Percentiles rank a stretch among this genome's conserved stretches.
Evolutionary conservation across 768 basidiomycete species (phyloP).

Genomic region (Lyophyllum shimeji): DNA sequence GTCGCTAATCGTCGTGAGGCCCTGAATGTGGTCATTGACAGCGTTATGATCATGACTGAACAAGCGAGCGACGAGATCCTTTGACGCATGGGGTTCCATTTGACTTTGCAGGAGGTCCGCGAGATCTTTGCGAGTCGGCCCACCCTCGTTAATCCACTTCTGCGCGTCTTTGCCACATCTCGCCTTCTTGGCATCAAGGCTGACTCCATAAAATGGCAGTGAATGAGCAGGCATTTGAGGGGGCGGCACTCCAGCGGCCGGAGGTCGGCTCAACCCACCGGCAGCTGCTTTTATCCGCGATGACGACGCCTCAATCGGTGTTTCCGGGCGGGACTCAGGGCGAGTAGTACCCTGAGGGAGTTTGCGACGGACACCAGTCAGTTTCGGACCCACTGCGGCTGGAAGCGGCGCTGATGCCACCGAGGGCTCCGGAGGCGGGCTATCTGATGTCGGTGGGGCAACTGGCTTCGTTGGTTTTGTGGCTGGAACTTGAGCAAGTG

Average conservation of each 20-base stretch:
- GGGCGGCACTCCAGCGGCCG: slow-evolving; percentile 26
- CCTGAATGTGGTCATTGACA: slow-evolving; percentile 88
- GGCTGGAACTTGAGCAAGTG: background rate
- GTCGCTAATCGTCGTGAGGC: slow-evolving; percentile 70
- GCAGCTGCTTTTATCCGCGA: slow-evolving; percentile 34
- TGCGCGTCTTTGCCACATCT: slow-evolving; percentile 74
- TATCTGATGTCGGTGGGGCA: slow-evolving; percentile 26
- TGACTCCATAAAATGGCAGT: slow-evolving; percentile 51
- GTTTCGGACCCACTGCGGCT: slow-evolving; percentile 46
- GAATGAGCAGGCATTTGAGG: slow-evolving; percentile 33
- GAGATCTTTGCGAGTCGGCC: slow-evolving; percentile 82
- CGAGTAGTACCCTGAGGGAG: slow-evolving; percentile 61
- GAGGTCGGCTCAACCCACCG: slow-evolving; percentile 45
- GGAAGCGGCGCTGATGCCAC: slow-evolving; percentile 32
- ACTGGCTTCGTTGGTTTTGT: slow-evolving; percentile 17
- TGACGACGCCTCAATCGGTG: slow-evolving; percentile 33
- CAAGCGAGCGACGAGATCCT: slow-evolving; percentile 71
- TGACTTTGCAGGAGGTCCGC: slow-evolving; percentile 84
- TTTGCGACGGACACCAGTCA: slow-evolving; percentile 69
- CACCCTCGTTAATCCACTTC: slow-evolving; percentile 85
- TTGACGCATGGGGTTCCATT: slow-evolving; percentile 84
- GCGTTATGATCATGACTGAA: slow-evolving; percentile 97
- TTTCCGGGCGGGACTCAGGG: slow-evolving; percentile 49
- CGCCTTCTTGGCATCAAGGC: slow-evolving; percentile 60
- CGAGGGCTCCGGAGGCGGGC: slow-evolving; percentile 48